Evolutionary conservation across 139 green algal genomes (phyloP), one percentile per base, ranked within the genome.

Genomic region (Volvox reticuliferus): DNA sequence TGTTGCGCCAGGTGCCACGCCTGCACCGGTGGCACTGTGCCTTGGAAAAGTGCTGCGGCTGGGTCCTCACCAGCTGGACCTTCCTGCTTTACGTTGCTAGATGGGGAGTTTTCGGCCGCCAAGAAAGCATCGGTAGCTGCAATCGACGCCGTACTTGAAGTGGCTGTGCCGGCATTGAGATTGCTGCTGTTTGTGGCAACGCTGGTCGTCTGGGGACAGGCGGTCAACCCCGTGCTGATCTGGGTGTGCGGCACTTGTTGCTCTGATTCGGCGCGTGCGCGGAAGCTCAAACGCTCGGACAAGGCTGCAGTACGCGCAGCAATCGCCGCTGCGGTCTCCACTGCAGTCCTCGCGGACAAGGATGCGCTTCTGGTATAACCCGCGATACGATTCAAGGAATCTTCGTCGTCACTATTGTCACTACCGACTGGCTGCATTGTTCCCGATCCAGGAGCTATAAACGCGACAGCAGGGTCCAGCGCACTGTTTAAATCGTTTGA

Each of bases 261-360:
- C 14, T 30, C 44, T 17, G 44, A 35, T 2, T 55, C 18, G 1
- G 21, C 2, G 28, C 17, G 80, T n/a, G 82, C n/a, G 0, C 69
- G 36, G 2, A 68, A 82, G 84, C 63, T 82, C 61, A 89, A 62
- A n/a, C 84, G 84, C 37, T 82, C 84, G 28, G 69, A 89, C 26
- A 89, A 28, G 0, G 36, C 84, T 0, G 37, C 69, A 14, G 84
- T 82, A 71, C 84, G 84, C 0, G 44, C 69, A 2, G 84, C 84
- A 9, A 82, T 9, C 22, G 37, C 84, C 19, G 69, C 69, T 2
- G 84, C 84, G 13, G 84, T 71, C 5, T 33, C 37, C 0, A 30
- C 37, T 2, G 84, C 69, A 19, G 28, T 50, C 67, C 69, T 63
- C 1, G 69, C 68, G 1, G 69, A 71, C 0, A 73, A 32, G 6